These are phyloP conservation scores for Penicillium sp. DNA, from an alignment of 2,329 filamentous ascomycete genomes.

Conservation along the genomic window DNA sequence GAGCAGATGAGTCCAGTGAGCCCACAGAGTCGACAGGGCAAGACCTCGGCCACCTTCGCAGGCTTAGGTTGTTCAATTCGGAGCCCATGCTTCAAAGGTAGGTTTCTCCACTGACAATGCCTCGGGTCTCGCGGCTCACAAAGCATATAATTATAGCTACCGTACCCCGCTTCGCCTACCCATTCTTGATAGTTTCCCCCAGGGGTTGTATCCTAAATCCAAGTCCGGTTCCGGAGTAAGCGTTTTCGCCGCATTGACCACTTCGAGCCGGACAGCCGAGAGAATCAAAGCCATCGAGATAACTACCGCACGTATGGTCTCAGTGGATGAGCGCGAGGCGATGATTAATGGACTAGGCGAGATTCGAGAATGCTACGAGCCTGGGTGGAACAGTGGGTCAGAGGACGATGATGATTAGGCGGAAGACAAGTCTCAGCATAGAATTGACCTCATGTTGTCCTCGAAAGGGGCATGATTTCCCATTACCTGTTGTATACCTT, in stretches of 20 bases:
- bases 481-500: neutral
- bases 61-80: conserved; percentile 31
- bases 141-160: conserved; percentile 27
- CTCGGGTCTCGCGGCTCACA: conserved; percentile 1
- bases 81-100: conserved; percentile 36
- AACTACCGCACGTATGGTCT: conserved; percentile 58
- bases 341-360: conserved; percentile 77
- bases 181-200: conserved; percentile 76
- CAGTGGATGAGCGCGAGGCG: conserved; percentile 74
- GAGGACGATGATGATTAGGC: conserved; percentile 42
- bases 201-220: conserved; percentile 57
- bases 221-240: conserved; percentile 44
- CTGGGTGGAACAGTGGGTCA: conserved; percentile 73
- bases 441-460: neutral
- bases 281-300: conserved; percentile 63
- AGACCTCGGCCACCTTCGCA: conserved; percentile 29
- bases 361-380: conserved; percentile 81
- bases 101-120: conserved; percentile 8
- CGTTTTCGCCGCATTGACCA: conserved; percentile 59
- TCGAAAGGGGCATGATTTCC: neutral
- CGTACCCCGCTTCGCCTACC: conserved; percentile 60
- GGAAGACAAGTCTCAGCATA: conserved; percentile 6
- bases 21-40: conserved; percentile 11
- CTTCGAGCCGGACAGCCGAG: conserved; percentile 67
- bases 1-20: conserved; percentile 21